Evolutionary conservation across 2,329 filamentous ascomycete genomes (phyloP), one percentile per base, ranked within the genome.

Genomic region (Aquanectria penicillioides): DNA sequence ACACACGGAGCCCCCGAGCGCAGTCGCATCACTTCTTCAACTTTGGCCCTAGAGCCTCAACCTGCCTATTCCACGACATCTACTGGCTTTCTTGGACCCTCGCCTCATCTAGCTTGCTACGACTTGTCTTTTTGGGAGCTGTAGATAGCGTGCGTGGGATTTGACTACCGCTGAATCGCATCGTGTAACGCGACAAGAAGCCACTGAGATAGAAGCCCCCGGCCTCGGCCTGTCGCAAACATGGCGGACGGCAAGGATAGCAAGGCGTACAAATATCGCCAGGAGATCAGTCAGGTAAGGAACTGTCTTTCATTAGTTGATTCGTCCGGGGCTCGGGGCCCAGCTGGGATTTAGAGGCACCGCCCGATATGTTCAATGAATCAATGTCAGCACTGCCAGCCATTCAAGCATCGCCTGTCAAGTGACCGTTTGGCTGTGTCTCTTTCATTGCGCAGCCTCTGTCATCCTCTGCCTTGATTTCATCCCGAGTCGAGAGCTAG

Each of bases 281-380:
- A 96, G 81, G 95, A 99, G 84, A 99, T 99, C 80, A 95, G 97
- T 79, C 94, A 96, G 90, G 92, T 94, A 75, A 80, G 89, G 49
- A 12, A 7, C 15, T 20, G 9, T 5, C 36, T 59, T 15, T 4
- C 15, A 9, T 15, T 6, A 36, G 18, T 43, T 40, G 18, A 6
- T 41, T 44, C 20, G 29, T 36, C 15, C 12, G 26, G 13, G 6
- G 25, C 31, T 31, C 33, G 41, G 9, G n/a, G n/a, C n/a, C n/a
- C n/a, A n/a, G n/a, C n/a, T n/a, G n/a, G n/a, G n/a, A n/a, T n/a
- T n/a, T n/a, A n/a, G n/a, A n/a, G n/a, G n/a, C n/a, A n/a, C 23
- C 17, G 26, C 13, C 8, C 13, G 28, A 26, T n/a, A 3, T 23
- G 6, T 34, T 34, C 20, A 9, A n/a, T 44, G 49, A 44, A 44